A percentile compares a stretch with the other conserved stretches of the same genome.
Conservation (phyloP, 495 filamentous ascomycete species). For the Aspergillus conjunctus region DNA sequence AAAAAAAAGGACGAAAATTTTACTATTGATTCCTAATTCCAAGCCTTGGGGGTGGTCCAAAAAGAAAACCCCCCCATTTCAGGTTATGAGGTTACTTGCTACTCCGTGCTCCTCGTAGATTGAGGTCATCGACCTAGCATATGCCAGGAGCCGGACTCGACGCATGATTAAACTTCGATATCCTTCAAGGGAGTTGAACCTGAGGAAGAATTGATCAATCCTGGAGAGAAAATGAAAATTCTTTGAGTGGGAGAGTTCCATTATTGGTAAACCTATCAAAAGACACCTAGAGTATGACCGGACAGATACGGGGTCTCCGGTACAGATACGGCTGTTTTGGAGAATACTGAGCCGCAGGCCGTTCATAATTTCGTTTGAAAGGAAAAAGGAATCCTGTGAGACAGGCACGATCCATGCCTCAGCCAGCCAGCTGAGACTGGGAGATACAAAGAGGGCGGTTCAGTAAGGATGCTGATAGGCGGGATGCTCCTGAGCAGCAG, state of each 20-base stretch:
- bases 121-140: conserved; percentile 17
- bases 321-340: no score
- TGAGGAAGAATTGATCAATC: neutral
- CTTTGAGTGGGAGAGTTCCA: no score
- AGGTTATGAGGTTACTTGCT: neutral
- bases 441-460: conserved; percentile 24
- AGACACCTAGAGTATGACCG: neutral
- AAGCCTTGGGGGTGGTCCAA: neutral
- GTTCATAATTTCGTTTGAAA: neutral
- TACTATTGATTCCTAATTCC: neutral
- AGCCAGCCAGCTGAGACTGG: conserved; percentile 28
- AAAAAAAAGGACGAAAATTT: conserved; percentile 11
- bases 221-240: neutral
- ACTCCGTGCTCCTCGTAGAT: no score
- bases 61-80: conserved; percentile 14
- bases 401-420: conserved; percentile 34
- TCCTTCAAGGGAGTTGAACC: neutral
- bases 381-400: conserved; percentile 27
- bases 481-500: conserved; percentile 39
- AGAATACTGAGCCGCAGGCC: no score
- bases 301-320: no score
- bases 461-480: conserved; percentile 38
- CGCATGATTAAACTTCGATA: conserved; percentile 8
- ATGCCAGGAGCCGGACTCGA: conserved; percentile 21
- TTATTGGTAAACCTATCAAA: neutral